Conservation (phyloP, 2,329 filamentous ascomycete species). For the Beauveria rudraprayagi region DNA sequence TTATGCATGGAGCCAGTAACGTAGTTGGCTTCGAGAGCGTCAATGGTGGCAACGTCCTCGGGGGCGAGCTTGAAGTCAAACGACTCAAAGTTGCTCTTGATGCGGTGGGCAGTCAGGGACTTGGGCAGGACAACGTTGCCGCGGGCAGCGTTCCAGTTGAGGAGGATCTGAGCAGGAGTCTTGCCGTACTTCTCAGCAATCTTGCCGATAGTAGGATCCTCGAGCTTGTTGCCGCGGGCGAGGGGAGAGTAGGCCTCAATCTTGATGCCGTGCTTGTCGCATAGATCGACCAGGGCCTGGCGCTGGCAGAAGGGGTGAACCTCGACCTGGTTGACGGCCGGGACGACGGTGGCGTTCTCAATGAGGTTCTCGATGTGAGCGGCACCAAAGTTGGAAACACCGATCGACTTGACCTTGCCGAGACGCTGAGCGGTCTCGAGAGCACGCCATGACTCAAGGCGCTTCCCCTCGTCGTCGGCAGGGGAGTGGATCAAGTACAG, state of each 20-base stretch:
- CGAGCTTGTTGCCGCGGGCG: constrained; percentile 59
- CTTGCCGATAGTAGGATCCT: constrained; percentile 52
- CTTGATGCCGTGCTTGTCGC: constrained; percentile 47
- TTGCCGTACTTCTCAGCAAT: constrained; percentile 63
- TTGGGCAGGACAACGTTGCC: constrained; percentile 69
- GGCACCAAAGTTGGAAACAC: constrained; percentile 72
- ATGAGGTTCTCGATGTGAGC: constrained; percentile 48
- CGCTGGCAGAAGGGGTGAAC: constrained; percentile 68
- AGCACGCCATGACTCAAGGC: constrained; percentile 67
- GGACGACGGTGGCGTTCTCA: constrained; percentile 48
- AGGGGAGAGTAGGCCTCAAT: constrained; percentile 59
- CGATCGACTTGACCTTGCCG: constrained; percentile 60
- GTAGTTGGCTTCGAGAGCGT: constrained; percentile 61
- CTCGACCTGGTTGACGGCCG: constrained; percentile 73
- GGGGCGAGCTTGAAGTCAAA: constrained; percentile 53
- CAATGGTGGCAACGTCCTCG: constrained; percentile 54
- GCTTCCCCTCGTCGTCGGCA: constrained; percentile 59
- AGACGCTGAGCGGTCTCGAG: constrained; percentile 56
- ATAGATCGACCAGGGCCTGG: constrained; percentile 47
- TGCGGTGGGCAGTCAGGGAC: constrained; percentile 56
- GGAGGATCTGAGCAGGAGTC: constrained; percentile 64
- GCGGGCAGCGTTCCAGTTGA: constrained; percentile 72
- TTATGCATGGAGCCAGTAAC: constrained; percentile 51
- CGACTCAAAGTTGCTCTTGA: constrained; percentile 58
- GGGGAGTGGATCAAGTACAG: constrained; percentile 58